Conservation (phyloP, 257 asterid species). For the Knoxia roxburghii region DNA sequence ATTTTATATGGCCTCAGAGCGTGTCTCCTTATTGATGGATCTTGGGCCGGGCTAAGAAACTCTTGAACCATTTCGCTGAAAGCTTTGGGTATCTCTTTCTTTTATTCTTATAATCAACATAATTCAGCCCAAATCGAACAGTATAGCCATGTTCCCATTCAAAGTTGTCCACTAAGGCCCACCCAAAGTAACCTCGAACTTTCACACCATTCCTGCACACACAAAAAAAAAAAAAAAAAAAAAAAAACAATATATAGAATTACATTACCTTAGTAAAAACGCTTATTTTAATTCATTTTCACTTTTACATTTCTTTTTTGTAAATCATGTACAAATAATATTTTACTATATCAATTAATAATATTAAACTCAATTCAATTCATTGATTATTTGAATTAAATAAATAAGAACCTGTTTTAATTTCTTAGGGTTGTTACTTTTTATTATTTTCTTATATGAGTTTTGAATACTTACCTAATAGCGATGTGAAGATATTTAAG, state of each 20-base stretch:
- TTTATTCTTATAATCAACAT: slow-evolving; percentile 21
- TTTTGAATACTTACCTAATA: neutral
- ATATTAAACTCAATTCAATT: no score
- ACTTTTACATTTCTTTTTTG: no score
- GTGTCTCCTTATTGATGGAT: neutral
- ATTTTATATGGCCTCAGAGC: no score
- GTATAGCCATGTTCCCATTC: slow-evolving; percentile 26
- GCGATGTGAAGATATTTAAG: neutral
- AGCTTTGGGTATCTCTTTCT: slow-evolving; percentile 25
- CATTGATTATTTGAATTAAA: no score
- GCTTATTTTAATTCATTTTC: no score
- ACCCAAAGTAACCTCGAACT: slow-evolving; percentile 27
- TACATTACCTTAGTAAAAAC: no score
- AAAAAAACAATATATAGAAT: no score
- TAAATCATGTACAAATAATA: no score
- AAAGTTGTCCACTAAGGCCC: slow-evolving; percentile 32
- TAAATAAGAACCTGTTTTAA: no score
- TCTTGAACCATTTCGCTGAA: slow-evolving; percentile 25
- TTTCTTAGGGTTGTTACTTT: neutral
- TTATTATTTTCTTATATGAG: neutral
- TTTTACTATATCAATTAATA: no score
- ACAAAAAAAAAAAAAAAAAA: no score
- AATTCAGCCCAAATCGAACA: slow-evolving; percentile 25
- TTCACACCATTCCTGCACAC: slow-evolving; percentile 24
- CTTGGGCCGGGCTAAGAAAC: neutral